Base-by-base conservation (phyloP, 345 rosid genomes). In the Gossypium bickii region DNA sequence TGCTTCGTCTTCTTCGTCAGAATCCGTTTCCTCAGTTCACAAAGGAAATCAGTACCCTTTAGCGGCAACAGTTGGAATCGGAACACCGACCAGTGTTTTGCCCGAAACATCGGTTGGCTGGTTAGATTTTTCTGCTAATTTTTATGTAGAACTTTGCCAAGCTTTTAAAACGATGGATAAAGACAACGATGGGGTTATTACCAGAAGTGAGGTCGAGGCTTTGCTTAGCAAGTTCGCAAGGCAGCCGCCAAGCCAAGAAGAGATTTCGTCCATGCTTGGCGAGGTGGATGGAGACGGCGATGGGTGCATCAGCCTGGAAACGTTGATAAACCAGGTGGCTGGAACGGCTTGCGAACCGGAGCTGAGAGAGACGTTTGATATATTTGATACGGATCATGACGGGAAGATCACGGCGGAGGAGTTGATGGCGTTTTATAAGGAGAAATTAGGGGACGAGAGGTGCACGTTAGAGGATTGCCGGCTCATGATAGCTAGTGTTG, bases 381-480 rank as follows among this genome's bases (percentile, higher is more conserved):
- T 76, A 65, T 95, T 93, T 13, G 99, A 95, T 74, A 77, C 82
- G 58, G 97, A 95, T 81, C 94, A 84, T 22, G 96, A 95, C 77
- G 99, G 98, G 24, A 86, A 47, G 75, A 95, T 95, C 56, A 82
- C 97, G 78, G 98, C 94, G 70, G 94, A 89, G 82, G 99, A 95
- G 76, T 73, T 95, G 1, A 56, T 76, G 12, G 67, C 79, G 10
- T 89, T 85, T 0, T 95, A 82, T 69, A 77, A 66, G 16, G 84
- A 81, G 44, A 57, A 24, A 1, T 78, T 95, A 2, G 97, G 97
- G 2, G 97, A 91, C 55, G 92, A 88, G 16, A 43, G 70, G 80
- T 89, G 92, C 92, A 86, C 97, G 82, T 18, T 95, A 8, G 97
- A 89, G 18, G 99, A 95, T 12, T 95, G 99, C 88, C 72, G 77